A percentile compares a stretch with the other conserved stretches of the same genome.
These are phyloP conservation scores for Lunularia cruciata DNA, from an alignment of 225 moss, liverwort and hornwort species.

Conservation along the genomic window DNA sequence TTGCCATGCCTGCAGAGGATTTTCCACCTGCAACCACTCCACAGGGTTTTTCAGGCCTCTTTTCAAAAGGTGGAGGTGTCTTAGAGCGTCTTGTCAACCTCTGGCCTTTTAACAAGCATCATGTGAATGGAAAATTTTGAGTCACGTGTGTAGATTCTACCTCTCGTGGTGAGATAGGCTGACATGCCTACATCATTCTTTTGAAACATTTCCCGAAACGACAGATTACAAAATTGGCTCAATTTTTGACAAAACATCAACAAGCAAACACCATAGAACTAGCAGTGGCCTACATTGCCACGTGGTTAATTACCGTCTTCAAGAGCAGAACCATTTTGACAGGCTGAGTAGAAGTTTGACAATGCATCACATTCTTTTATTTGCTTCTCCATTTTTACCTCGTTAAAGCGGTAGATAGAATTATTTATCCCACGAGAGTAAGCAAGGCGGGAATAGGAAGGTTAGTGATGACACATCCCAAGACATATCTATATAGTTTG, in stretches of 20 bases:
- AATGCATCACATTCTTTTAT: background rate
- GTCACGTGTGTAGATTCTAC: slow-evolving; percentile 4
- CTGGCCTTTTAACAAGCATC: slow-evolving; percentile 93
- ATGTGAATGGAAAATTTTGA: slow-evolving; percentile 49
- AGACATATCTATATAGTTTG: background rate
- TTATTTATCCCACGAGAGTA: background rate
- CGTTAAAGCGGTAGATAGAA: slow-evolving; percentile 5
- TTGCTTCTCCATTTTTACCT: background rate
- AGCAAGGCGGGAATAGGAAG: background rate
- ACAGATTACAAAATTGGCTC: background rate
- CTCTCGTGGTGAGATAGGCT: background rate
- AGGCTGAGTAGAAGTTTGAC: background rate
- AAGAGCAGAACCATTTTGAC: background rate
- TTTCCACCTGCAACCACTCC: slow-evolving; percentile 97
- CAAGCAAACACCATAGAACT: background rate
- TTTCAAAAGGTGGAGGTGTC: slow-evolving; percentile 99
- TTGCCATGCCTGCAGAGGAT: slow-evolving; percentile 99
- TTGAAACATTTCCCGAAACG: background rate
- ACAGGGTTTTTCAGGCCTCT: slow-evolving; percentile 96
- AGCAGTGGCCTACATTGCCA: background rate
- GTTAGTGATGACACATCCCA: background rate
- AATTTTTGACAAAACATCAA: background rate
- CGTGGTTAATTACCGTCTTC: background rate
- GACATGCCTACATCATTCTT: slow-evolving; percentile 4
- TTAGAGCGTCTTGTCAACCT: slow-evolving; percentile 98